phyloP scores from a whole-genome alignment of 163 green algal genomes.

The Trebouxiophyceae sp. region DNA sequence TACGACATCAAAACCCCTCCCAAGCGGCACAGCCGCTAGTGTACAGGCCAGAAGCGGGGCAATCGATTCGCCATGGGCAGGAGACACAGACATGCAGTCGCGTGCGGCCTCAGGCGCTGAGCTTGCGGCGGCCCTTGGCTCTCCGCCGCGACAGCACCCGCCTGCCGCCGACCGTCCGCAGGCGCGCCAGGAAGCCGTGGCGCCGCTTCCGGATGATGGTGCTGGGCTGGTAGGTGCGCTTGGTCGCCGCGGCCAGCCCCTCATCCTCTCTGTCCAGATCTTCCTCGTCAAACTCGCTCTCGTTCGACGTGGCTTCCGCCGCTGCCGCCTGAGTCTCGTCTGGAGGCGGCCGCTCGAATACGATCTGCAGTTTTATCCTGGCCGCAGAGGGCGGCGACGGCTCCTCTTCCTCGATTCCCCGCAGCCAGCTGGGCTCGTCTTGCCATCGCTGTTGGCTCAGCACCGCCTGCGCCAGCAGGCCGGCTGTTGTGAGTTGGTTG shows the following conservation, averaged over 20 bases:
- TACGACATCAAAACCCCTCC: not conserved
- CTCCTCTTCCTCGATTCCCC: too few species aligned
- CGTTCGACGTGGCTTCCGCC: not conserved
- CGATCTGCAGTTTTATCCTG: too few species aligned
- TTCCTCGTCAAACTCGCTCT: not conserved
- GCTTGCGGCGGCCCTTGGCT: not conserved
- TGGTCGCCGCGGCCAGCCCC: not conserved
- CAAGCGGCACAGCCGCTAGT: not conserved
- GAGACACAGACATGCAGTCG: not conserved
- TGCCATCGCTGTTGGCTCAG: not conserved
- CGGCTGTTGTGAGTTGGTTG: not conserved
- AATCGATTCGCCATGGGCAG: not conserved
- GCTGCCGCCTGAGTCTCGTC: not conserved
- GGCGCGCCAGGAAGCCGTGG: slow-evolving; percentile 7
- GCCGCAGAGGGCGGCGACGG: not conserved
- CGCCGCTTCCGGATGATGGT: slow-evolving; percentile 8
- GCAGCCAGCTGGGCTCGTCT: not conserved
- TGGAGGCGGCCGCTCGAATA: not conserved
- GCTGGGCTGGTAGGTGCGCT: slow-evolving; percentile 26
- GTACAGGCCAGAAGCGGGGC: not conserved
- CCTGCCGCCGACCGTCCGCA: slow-evolving; percentile 4
- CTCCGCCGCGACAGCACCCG: not conserved
- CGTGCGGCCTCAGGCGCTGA: not conserved
- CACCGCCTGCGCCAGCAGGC: not conserved
- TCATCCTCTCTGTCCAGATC: not conserved